Conservation (phyloP, 1,284 basidiomycete genomes). For the Malassezia obtusa region DNA sequence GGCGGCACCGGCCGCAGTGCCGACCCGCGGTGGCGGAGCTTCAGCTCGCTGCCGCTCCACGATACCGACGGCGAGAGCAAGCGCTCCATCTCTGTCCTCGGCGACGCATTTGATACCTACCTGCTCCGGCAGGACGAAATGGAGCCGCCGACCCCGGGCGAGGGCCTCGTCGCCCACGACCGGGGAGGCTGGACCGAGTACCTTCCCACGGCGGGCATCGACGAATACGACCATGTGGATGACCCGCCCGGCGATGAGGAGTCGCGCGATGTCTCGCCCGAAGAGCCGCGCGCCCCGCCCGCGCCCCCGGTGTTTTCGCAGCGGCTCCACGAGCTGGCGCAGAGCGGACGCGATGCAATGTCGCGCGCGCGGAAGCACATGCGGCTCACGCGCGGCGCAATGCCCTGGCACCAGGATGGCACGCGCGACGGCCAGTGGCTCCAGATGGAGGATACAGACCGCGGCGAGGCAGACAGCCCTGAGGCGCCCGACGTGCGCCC, state of each 20-base stretch:
- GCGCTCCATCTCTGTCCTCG: neutral
- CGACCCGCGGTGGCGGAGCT: neutral
- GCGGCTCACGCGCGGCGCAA: neutral
- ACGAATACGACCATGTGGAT: neutral
- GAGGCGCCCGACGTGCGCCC: neutral
- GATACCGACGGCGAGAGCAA: neutral
- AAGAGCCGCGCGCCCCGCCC: neutral
- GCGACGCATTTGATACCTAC: constrained; percentile 11
- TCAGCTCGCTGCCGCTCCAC: neutral
- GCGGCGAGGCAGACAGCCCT: neutral
- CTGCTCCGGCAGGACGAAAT: neutral
- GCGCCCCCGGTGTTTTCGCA: neutral
- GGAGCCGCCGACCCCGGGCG: neutral
- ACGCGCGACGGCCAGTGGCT: constrained; percentile 2
- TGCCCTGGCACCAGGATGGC: neutral
- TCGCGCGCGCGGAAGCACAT: neutral
- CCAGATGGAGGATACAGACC: constrained; percentile 11
- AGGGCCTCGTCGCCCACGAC: neutral
- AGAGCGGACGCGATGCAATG: neutral
- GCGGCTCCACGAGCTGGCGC: neutral
- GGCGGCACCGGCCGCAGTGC: too few relatives aligned
- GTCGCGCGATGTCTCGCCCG: neutral
- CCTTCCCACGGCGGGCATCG: constrained; percentile 3
- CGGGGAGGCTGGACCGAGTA: constrained; percentile 7
- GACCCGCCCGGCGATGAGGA: constrained; percentile 4